Conservation (phyloP, 306 rosid genomes). For the Rosa persica region DNA sequence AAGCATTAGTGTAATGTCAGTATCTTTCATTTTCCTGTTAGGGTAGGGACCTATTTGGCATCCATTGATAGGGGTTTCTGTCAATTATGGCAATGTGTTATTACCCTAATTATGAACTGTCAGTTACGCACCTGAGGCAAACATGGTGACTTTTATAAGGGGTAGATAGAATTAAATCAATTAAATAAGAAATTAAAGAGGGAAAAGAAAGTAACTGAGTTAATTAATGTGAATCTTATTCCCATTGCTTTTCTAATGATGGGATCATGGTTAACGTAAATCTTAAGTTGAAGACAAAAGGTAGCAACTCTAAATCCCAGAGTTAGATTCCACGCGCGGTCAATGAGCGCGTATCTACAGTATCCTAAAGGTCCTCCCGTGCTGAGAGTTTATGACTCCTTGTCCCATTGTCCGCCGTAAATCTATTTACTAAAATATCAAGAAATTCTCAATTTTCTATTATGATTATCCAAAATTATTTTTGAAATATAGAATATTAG, state of each 20-base stretch:
- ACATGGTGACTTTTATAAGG: not conserved
- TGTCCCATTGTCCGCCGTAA: not conserved
- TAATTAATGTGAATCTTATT: not conserved
- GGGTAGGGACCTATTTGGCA: not conserved
- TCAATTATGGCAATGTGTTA: constrained; percentile 2
- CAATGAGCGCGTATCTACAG: not conserved
- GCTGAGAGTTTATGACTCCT: not conserved
- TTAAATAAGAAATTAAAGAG: not conserved
- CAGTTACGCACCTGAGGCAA: not conserved
- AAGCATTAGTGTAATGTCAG: constrained; percentile 11
- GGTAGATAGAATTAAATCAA: not conserved
- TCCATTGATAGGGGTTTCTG: not conserved
- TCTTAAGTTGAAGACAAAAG: constrained; percentile 27
- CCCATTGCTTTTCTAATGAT: not conserved
- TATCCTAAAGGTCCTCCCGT: not conserved
- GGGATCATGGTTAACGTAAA: constrained; percentile 27
- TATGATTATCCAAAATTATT: too few relatives aligned
- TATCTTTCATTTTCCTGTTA: not conserved
- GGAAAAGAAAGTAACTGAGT: not conserved
- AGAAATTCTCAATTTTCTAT: not conserved
- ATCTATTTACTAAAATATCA: not conserved
- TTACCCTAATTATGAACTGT: not conserved
- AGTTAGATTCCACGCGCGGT: constrained; percentile 11
- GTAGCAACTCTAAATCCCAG: not conserved
- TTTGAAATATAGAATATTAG: not conserved